A percentile compares a stretch with the other conserved stretches of the same genome.
phyloP scores from a whole-genome alignment of 352 stramenopile species.

The Phytophthora palmivora region DNA sequence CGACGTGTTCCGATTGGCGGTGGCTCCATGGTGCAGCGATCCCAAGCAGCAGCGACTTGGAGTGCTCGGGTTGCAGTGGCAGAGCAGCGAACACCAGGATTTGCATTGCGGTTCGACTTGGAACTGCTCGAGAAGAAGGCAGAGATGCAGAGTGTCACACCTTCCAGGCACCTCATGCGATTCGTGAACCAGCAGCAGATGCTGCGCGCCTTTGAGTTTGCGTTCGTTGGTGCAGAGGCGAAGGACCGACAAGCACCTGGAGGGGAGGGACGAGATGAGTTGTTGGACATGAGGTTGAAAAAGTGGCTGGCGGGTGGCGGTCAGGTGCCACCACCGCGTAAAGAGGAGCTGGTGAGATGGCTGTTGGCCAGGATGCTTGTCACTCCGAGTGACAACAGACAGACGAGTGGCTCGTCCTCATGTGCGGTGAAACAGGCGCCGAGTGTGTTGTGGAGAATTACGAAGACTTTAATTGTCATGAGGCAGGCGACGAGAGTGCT shows the following conservation, averaged over 20 bases:
- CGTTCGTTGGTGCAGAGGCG: conserved; percentile 15
- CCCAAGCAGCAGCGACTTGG: conserved; percentile 25
- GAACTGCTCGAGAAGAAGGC: conserved; percentile 6
- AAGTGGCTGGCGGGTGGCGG: conserved; percentile 38
- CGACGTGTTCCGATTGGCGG: conserved; percentile 18
- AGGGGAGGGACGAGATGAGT: conserved; percentile 18
- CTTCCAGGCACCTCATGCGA: conserved; percentile 16
- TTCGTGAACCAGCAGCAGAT: conserved; percentile 64
- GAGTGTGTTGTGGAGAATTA: conserved; percentile 7
- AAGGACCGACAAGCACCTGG: conserved; percentile 12
- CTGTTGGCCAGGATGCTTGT: conserved; percentile 61
- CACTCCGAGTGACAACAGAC: conserved; percentile 6
- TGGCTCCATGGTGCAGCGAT: conserved; percentile 35
- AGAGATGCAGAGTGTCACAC: conserved; percentile 5
- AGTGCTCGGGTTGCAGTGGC: conserved; percentile 32
- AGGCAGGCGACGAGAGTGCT: conserved; percentile 14
- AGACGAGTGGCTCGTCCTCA: conserved; percentile 31
- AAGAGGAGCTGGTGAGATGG: conserved; percentile 61
- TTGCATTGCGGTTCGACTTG: conserved; percentile 52
- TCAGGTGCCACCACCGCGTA: conserved; percentile 37
- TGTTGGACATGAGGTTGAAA: conserved; percentile 31
- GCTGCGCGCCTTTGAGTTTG: conserved; percentile 45
- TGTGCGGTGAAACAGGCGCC: conserved; percentile 35
- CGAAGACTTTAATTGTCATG: neutral
- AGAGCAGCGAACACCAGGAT: conserved; percentile 48